Evolutionary conservation across 176 grass and related monocot genomes (phyloP).

Genomic region (Calamus simplicifolius): DNA sequence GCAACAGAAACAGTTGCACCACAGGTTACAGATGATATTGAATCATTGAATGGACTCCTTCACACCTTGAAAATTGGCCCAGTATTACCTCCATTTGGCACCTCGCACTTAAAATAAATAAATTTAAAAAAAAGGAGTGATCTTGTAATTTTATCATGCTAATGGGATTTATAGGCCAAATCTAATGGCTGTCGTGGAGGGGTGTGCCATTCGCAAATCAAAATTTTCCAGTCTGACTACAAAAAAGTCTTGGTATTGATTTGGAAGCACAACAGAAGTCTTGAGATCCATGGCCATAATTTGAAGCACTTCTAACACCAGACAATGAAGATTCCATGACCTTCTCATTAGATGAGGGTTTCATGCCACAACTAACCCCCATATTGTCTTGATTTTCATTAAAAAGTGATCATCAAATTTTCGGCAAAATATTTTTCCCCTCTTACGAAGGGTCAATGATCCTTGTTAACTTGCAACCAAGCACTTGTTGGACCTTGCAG

Average conservation of each 20-base stretch:
- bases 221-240: conserved; percentile 74
- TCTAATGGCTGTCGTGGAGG: conserved; percentile 61
- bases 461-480: too few species aligned
- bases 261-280: conserved; percentile 52
- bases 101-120: conserved; percentile 73
- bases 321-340: conserved; percentile 31
- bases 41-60: conserved; percentile 58
- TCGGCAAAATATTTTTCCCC: conserved; percentile 61
- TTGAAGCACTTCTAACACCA: conserved; percentile 29
- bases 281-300: conserved; percentile 7
- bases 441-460: conserved; percentile 26
- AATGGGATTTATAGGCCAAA: conserved; percentile 84
- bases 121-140: conserved; percentile 23
- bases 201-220: conserved; percentile 55
- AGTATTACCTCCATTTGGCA: conserved; percentile 63
- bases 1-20: conserved; percentile 64
- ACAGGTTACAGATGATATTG: conserved; percentile 52
- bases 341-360: conserved; percentile 45
- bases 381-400: conserved; percentile 49
- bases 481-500: too few species aligned
- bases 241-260: conserved; percentile 87
- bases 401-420: conserved; percentile 35
- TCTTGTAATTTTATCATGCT: conserved; percentile 91
- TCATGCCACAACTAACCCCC: conserved; percentile 38
- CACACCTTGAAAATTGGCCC: conserved; percentile 75